These are phyloP conservation scores for Glonium stellatum DNA, from an alignment of 495 filamentous ascomycete species.

Conservation along the genomic window DNA sequence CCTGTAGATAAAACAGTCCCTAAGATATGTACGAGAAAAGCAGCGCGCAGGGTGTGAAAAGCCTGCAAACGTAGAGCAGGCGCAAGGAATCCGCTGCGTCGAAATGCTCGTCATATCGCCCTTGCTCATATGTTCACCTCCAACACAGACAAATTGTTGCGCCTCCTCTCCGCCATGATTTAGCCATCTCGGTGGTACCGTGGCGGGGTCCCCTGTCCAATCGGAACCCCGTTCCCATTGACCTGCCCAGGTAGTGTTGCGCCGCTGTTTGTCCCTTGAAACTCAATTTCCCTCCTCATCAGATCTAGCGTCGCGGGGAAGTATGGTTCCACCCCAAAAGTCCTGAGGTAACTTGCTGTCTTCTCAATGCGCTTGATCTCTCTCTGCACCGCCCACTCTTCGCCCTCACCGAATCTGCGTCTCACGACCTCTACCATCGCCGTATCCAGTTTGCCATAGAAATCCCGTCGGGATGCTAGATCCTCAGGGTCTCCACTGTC, in stretches of 20 bases:
- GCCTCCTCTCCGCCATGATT: neutral
- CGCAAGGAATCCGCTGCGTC: too few species aligned
- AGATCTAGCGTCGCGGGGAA: slow-evolving; percentile 43
- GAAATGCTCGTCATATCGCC: too few species aligned
- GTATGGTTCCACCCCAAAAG: slow-evolving; percentile 44
- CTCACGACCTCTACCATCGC: slow-evolving; percentile 44
- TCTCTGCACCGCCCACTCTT: slow-evolving; percentile 41
- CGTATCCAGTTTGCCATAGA: slow-evolving; percentile 40
- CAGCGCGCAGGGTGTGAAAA: too few species aligned
- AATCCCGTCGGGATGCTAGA: slow-evolving; percentile 36
- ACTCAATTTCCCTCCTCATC: slow-evolving; percentile 34
- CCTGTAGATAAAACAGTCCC: too few species aligned
- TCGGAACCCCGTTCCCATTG: slow-evolving; percentile 4
- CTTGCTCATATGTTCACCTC: neutral
- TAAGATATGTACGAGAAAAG: too few species aligned
- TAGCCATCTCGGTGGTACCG: slow-evolving; percentile 15
- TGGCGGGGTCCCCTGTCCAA: slow-evolving; percentile 17
- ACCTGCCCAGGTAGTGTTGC: neutral
- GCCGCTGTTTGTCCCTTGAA: neutral
- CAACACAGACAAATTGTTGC: neutral
- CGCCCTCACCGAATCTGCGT: slow-evolving; percentile 37
- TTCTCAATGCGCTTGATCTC: slow-evolving; percentile 48
- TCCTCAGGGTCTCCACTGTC: slow-evolving; percentile 42
- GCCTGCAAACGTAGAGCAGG: too few species aligned
- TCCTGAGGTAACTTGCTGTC: slow-evolving; percentile 42